phyloP scores from a whole-genome alignment of 495 filamentous ascomycete species.

The Penicillium atrosanguineum region DNA sequence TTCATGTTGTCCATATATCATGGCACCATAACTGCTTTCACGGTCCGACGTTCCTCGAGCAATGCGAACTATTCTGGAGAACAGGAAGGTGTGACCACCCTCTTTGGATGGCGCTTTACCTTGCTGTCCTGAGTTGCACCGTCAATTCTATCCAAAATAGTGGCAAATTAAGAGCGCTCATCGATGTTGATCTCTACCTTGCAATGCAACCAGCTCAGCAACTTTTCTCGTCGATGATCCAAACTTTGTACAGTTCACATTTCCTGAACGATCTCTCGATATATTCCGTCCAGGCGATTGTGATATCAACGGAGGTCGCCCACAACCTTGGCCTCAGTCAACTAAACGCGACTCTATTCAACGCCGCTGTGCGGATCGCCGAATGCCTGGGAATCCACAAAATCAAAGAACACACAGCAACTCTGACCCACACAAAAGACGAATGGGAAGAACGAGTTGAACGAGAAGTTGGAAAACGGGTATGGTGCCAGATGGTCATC shows the following conservation, averaged over 20 bases:
- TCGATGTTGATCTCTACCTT: slow-evolving; percentile 21
- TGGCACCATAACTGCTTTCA: slow-evolving; percentile 35
- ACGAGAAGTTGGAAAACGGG: slow-evolving; percentile 39
- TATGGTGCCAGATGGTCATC: slow-evolving; percentile 46
- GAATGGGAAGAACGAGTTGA: slow-evolving; percentile 27
- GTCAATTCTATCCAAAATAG: slow-evolving; percentile 32
- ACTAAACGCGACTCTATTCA: slow-evolving; percentile 38
- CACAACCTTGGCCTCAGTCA: slow-evolving; percentile 48
- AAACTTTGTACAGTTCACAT: slow-evolving; percentile 25
- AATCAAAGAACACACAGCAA: slow-evolving; percentile 21
- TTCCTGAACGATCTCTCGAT: slow-evolving; percentile 35
- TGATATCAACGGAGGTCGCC: slow-evolving; percentile 43
- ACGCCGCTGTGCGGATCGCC: slow-evolving; percentile 39
- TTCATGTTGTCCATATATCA: slow-evolving; percentile 26
- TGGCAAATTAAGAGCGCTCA: slow-evolving; percentile 13
- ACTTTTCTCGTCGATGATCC: slow-evolving; percentile 28
- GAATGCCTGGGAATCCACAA: slow-evolving; percentile 36
- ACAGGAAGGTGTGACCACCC: slow-evolving; percentile 29
- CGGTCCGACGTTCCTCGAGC: slow-evolving; percentile 27
- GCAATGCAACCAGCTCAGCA: slow-evolving; percentile 23
- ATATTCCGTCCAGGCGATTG: slow-evolving; percentile 44
- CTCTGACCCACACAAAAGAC: slow-evolving; percentile 22
- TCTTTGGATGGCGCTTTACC: slow-evolving; percentile 31
- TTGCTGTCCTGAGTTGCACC: slow-evolving; percentile 27
- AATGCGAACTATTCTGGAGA: slow-evolving; percentile 29